Evolutionary conservation across 345 rosid genomes (phyloP).

Genomic region (Populus tremula): DNA sequence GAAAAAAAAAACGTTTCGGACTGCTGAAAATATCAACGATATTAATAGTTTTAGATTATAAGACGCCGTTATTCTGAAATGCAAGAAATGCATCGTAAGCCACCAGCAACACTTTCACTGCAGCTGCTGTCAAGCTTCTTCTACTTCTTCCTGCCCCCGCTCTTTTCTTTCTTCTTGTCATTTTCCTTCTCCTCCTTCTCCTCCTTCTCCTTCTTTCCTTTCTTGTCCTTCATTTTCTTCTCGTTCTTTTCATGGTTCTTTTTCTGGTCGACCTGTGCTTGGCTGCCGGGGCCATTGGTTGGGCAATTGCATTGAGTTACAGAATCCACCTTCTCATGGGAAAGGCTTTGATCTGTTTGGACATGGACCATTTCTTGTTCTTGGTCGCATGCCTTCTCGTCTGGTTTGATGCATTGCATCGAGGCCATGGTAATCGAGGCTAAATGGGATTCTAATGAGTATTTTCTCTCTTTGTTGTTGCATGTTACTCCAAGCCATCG

Average conservation of each 20-base stretch:
- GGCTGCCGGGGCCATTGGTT: neutral
- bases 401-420: neutral
- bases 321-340: neutral
- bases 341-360: neutral
- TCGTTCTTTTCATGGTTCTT: neutral
- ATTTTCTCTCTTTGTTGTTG: neutral
- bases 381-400: neutral
- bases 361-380: neutral
- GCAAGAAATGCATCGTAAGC: too few species aligned
- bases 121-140: conserved; percentile 8
- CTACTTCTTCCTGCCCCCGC: conserved; percentile 10
- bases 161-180: conserved; percentile 4
- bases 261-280: neutral
- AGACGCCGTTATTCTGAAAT: too few species aligned
- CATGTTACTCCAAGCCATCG: neutral
- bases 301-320: neutral
- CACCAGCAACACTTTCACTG: neutral
- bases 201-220: neutral
- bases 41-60: too few species aligned
- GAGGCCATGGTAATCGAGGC: conserved; percentile 9
- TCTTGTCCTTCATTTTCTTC: conserved; percentile 11
- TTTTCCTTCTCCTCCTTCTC: neutral
- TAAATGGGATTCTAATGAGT: too few species aligned
- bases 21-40: neutral
- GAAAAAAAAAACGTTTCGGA: neutral